phyloP scores from a whole-genome alignment of 352 stramenopile genomes.

The Globisporangium apiculatum region DNA sequence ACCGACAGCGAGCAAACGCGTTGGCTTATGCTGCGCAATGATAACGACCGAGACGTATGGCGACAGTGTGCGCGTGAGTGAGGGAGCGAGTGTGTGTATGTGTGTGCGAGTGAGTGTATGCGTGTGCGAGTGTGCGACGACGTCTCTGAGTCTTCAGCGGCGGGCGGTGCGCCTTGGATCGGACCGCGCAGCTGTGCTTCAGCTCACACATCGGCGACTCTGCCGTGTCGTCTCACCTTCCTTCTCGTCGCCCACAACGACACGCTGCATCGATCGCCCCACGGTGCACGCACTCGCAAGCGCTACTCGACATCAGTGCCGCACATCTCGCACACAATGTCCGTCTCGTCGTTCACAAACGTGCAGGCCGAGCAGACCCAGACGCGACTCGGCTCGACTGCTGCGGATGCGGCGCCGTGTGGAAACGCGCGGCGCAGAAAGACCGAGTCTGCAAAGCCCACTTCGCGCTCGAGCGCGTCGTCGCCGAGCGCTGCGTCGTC shows the following conservation, averaged over 20 bases:
- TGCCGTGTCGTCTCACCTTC: not conserved
- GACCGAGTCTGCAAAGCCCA: slow-evolving; percentile 69
- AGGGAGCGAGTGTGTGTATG: not conserved
- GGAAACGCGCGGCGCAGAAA: slow-evolving; percentile 32
- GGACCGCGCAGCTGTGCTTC: not conserved
- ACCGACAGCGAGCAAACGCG: too few species aligned
- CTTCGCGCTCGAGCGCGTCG: slow-evolving; percentile 44
- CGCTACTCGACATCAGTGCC: slow-evolving; percentile 29
- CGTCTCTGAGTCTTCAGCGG: not conserved
- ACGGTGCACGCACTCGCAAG: too few species aligned
- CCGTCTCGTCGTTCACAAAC: slow-evolving; percentile 63
- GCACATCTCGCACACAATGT: slow-evolving; percentile 66
- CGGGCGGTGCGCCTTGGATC: too few species aligned
- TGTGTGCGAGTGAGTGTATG: not conserved
- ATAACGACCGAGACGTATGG: too few species aligned
- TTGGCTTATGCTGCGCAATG: too few species aligned
- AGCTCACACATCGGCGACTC: too few species aligned
- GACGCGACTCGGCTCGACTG: slow-evolving; percentile 24
- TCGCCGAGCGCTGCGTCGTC: slow-evolving; percentile 26
- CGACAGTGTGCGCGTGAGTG: too few species aligned
- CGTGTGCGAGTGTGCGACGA: not conserved
- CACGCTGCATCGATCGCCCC: not conserved
- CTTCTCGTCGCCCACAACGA: not conserved
- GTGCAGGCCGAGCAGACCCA: slow-evolving; percentile 75
- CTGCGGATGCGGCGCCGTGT: slow-evolving; percentile 11